Evolutionary conservation across 345 rosid species (phyloP).

Genomic region (Reutealis trisperma): DNA sequence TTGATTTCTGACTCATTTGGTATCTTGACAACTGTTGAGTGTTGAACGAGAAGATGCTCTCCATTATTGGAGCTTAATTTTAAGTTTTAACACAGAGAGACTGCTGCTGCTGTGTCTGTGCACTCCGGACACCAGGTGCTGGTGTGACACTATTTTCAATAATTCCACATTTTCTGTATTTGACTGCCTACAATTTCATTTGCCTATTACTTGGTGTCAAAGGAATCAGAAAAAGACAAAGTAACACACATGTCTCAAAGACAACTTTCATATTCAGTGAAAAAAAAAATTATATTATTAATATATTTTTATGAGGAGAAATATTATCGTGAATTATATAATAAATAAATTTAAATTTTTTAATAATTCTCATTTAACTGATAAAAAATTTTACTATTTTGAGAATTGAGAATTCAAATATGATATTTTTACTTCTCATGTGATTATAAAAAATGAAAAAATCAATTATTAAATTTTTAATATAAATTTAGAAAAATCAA

Average conservation of each 20-base stretch:
- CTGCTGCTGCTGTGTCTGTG: not conserved
- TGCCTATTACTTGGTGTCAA: conserved; percentile 16
- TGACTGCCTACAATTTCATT: conserved; percentile 24
- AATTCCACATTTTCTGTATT: conserved; percentile 1
- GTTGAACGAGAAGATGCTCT: conserved; percentile 14
- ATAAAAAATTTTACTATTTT: no score
- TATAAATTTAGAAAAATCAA: no score
- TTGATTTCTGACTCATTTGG: conserved; percentile 17
- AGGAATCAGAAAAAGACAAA: not conserved
- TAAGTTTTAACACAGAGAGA: not conserved
- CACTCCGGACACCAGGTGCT: conserved; percentile 11
- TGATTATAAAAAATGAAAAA: no score
- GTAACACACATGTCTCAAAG: conserved; percentile 1
- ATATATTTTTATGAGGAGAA: no score
- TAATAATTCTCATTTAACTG: no score
- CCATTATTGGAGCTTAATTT: conserved; percentile 22
- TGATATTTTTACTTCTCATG: no score
- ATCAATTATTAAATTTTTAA: no score
- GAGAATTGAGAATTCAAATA: no score
- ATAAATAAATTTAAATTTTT: no score
- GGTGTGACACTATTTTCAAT: conserved; percentile 7
- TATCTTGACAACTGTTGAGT: conserved; percentile 36
- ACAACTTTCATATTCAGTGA: no score
- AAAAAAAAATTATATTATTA: no score
- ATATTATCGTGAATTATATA: no score